Evolutionary conservation across 257 asterid species (phyloP), one percentile per base, ranked within the genome.

Genomic region (Solanum okadae): DNA sequence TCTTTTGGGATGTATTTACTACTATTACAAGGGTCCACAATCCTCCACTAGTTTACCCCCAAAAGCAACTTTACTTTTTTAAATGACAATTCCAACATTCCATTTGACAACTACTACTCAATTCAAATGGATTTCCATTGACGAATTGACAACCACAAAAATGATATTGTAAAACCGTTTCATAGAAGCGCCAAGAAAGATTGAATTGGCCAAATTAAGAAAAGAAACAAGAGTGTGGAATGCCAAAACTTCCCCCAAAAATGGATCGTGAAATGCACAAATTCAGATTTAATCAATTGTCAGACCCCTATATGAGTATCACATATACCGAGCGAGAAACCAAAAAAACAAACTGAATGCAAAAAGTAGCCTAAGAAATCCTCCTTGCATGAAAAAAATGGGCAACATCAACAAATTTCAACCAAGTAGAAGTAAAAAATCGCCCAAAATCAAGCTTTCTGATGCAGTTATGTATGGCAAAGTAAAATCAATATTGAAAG

Each of bases 11-110:
- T 86, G n/a, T 86, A 34, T 10, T 73, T 35, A 73, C 29, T 34
- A 20, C 46, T 34, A 34, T 67, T 59, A 20, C 67, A 72, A 37
- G 84, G 85, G 88, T 73, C 88, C 68, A 34, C 67, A 29, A 72
- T 56, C 6, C 37, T 34, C 88, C 59, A 46, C 23, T 27, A 31
- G 14, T 29, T 2, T 5, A 44, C 44, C 40, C 11, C 46, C 38
- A 11, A 49, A 86, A 86, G 33, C 76, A 16, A 42, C 12, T 38
- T 6, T 86, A 1, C 42, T 65, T 75, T 68, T 77, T 78, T 40
- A 22, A 67, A 86, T 70, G 44, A 5, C 49, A 40, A 70, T 44
- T 70, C 83, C 77, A 70, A 86, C 22, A 79, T 79, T 46, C 67
- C 67, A 27, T 79, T 25, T 27, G 38, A 33, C 85, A 79, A 78